Evolutionary conservation across 1,284 basidiomycete species (phyloP).

Genomic region (Ceratobasidium papillatum): DNA sequence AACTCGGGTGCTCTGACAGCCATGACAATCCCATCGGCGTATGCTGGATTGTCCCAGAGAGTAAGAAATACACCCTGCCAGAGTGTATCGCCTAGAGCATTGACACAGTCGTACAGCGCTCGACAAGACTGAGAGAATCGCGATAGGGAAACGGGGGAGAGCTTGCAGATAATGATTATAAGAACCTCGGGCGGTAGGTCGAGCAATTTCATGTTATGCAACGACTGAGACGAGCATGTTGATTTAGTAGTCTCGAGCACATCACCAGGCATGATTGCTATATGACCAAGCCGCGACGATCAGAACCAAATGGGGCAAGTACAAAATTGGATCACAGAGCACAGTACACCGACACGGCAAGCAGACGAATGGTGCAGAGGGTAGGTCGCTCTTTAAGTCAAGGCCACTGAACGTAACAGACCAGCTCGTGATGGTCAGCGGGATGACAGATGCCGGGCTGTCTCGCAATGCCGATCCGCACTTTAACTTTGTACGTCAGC

Average conservation of each 20-base stretch:
- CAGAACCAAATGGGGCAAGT: neutral
- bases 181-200: conserved; percentile 22
- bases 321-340: neutral
- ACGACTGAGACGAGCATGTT: neutral
- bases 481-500: neutral
- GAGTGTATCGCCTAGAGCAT: conserved; percentile 23
- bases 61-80: conserved; percentile 41
- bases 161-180: conserved; percentile 12
- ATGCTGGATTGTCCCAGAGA: conserved; percentile 40
- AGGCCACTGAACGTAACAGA: neutral
- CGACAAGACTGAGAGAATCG: conserved; percentile 39
- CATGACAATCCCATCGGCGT: conserved; percentile 17
- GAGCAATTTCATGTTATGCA: neutral
- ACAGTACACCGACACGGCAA: neutral
- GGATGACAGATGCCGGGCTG: neutral
- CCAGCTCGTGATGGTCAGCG: neutral
- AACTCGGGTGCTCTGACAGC: conserved; percentile 23
- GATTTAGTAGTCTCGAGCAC: neutral
- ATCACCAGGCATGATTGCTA: neutral
- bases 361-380: neutral
- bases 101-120: conserved; percentile 20
- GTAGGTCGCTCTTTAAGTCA: neutral
- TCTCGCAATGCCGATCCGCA: neutral
- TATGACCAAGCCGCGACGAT: neutral
- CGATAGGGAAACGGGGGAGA: conserved; percentile 35